Evolutionary conservation across 1,139 yeast species (phyloP).

Genomic region (Chernovozyma sophiae-reginae): DNA sequence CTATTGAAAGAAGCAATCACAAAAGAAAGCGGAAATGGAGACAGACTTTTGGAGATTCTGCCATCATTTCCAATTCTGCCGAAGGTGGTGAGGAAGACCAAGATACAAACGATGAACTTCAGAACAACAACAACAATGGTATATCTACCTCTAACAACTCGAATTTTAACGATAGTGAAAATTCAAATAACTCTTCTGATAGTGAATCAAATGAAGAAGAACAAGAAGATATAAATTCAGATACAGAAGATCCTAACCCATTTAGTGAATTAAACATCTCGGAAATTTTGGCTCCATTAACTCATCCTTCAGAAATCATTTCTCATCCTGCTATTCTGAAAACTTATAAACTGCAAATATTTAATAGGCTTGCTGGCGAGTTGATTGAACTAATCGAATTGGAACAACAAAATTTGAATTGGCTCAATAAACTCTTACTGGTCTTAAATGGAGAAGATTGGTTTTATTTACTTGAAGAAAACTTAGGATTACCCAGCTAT

Average conservation of each 20-base stretch:
- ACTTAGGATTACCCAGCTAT: constrained; percentile 62
- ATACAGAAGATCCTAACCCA: constrained; percentile 28
- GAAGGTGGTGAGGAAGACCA: constrained; percentile 20
- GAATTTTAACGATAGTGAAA: neutral
- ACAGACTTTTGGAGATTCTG: constrained; percentile 18
- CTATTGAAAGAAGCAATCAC: constrained; percentile 24
- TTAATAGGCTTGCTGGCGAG: constrained; percentile 58
- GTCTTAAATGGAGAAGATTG: constrained; percentile 87
- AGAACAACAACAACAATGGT: constrained; percentile 1
- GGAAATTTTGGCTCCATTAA: constrained; percentile 69
- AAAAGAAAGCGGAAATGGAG: constrained; percentile 38
- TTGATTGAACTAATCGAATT: constrained; percentile 73
- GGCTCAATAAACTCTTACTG: constrained; percentile 66
- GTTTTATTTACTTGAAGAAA: constrained; percentile 56
- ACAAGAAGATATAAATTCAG: constrained; percentile 26
- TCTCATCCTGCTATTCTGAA: constrained; percentile 65
- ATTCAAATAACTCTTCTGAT: neutral
- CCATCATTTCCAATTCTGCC: neutral
- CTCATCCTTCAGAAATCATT: constrained; percentile 76
- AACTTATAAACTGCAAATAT: constrained; percentile 54
- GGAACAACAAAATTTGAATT: constrained; percentile 73
- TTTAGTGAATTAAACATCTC: constrained; percentile 36
- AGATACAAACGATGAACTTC: constrained; percentile 13
- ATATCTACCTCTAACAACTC: neutral
- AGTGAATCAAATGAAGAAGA: constrained; percentile 17